Conservation (phyloP, 805 yeast species). For the Wickerhamiella nectarea region DNA sequence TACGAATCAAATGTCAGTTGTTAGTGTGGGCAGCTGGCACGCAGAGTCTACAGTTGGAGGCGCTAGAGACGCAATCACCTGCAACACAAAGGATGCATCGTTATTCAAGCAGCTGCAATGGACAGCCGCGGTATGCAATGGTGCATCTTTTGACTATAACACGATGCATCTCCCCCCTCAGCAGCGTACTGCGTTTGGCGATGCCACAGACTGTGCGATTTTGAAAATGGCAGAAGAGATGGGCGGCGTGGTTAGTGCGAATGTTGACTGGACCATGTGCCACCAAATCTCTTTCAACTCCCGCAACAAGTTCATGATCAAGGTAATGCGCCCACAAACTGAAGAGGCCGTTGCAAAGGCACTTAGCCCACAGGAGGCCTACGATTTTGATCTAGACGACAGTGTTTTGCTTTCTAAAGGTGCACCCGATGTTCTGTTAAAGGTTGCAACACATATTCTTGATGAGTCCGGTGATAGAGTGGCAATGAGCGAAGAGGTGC, state of each 20-base stretch:
- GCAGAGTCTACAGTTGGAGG: background rate
- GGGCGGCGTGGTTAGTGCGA: background rate
- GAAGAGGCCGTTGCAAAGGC: background rate
- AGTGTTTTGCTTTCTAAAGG: constrained; percentile 60
- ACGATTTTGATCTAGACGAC: constrained; percentile 23
- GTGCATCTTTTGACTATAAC: constrained; percentile 14
- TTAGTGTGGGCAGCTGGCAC: background rate
- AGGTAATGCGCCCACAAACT: background rate
- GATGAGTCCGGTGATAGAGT: constrained; percentile 46
- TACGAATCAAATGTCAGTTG: constrained; percentile 29
- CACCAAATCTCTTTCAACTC: constrained; percentile 33
- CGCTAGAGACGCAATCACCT: background rate
- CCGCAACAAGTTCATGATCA: constrained; percentile 29
- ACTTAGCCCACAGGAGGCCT: background rate
- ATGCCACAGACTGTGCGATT: constrained; percentile 38
- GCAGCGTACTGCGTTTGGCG: constrained; percentile 26
- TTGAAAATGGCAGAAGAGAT: constrained; percentile 26
- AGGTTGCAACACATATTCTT: constrained; percentile 43
- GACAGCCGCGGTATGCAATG: constrained; percentile 17
- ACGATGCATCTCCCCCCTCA: constrained; percentile 9
- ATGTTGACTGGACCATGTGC: constrained; percentile 13
- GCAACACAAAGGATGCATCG: background rate
- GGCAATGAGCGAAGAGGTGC: constrained; percentile 29
- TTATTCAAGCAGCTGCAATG: constrained; percentile 9
- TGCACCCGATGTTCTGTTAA: constrained; percentile 66